Evolutionary conservation across 2,329 filamentous ascomycete genomes (phyloP).

Genomic region (Pseudogymnoascus sp.): DNA sequence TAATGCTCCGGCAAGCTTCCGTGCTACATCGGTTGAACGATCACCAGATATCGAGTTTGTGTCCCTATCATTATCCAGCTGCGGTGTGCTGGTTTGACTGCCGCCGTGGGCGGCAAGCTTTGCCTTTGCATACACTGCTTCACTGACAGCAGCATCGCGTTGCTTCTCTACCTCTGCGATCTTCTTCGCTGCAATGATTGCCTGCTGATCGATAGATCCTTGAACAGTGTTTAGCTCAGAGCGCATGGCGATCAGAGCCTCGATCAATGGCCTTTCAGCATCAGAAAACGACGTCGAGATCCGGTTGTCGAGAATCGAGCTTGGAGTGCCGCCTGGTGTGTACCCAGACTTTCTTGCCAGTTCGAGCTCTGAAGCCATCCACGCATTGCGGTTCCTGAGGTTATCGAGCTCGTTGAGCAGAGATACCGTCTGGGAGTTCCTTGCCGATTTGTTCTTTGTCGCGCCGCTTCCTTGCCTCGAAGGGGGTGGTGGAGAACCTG

Average conservation of each 20-base stretch:
- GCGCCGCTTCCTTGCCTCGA: constrained; percentile 50
- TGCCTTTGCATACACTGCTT: constrained; percentile 91
- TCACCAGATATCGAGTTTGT: constrained; percentile 52
- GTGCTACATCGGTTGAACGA: constrained; percentile 66
- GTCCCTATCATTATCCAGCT: constrained; percentile 52
- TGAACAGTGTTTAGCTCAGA: constrained; percentile 86
- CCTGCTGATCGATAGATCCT: constrained; percentile 79
- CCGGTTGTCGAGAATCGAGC: constrained; percentile 68
- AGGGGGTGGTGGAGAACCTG: constrained; percentile 52
- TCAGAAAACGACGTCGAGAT: constrained; percentile 76
- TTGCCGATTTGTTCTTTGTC: constrained; percentile 51
- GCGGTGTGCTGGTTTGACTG: constrained; percentile 55
- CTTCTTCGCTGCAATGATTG: constrained; percentile 73
- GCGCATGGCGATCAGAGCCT: constrained; percentile 87
- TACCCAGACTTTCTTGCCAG: constrained; percentile 88
- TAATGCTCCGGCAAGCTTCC: constrained; percentile 74
- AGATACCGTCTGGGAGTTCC: constrained; percentile 61
- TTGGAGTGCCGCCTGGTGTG: constrained; percentile 60
- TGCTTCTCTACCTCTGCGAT: constrained; percentile 94
- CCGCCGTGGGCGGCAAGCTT: constrained; percentile 75
- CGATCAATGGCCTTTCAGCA: constrained; percentile 83
- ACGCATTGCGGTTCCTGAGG: constrained; percentile 80
- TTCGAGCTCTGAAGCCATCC: constrained; percentile 93
- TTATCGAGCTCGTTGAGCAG: constrained; percentile 81
- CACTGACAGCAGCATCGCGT: constrained; percentile 85